These are phyloP conservation scores for Eurotiales sp. DNA, from an alignment of 2,329 filamentous ascomycete genomes.

Conservation along the genomic window DNA sequence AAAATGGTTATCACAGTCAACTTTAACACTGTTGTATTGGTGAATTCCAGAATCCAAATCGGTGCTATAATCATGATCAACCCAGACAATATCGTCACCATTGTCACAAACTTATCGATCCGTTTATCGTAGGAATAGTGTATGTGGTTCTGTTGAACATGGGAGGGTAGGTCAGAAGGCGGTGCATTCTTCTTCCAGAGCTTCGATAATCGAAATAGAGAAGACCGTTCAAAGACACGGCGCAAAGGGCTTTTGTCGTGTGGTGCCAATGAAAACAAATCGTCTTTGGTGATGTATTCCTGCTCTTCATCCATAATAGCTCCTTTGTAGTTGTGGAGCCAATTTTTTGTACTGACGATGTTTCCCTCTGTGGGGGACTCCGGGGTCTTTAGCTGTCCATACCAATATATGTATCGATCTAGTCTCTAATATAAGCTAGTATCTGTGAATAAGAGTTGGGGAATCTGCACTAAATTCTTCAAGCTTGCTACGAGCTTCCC, in stretches of 20 bases:
- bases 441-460: slow-evolving; percentile 9
- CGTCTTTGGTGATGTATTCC: slow-evolving; percentile 13
- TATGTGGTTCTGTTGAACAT: background rate
- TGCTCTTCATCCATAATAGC: slow-evolving; percentile 1
- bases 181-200: slow-evolving; percentile 11
- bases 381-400: background rate
- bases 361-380: slow-evolving; percentile 18
- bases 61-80: slow-evolving; percentile 30
- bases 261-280: slow-evolving; percentile 21
- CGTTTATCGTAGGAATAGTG: slow-evolving; percentile 14
- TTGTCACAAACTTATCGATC: slow-evolving; percentile 23
- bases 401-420: too few species aligned
- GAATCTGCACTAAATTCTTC: slow-evolving; percentile 22
- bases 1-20: slow-evolving; percentile 31
- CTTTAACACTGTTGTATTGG: slow-evolving; percentile 19
- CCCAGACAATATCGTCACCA: slow-evolving; percentile 22
- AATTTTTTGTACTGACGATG: slow-evolving; percentile 18
- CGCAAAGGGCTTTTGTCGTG: slow-evolving; percentile 17
- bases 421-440: background rate
- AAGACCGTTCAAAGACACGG: slow-evolving; percentile 18
- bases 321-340: background rate
- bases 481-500: slow-evolving; percentile 17
- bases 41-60: slow-evolving; percentile 29
- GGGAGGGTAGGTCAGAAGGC: slow-evolving; percentile 5
- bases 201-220: slow-evolving; percentile 8